Conservation (phyloP, 1,139 yeast genomes). For the Spathaspora sp. region DNA sequence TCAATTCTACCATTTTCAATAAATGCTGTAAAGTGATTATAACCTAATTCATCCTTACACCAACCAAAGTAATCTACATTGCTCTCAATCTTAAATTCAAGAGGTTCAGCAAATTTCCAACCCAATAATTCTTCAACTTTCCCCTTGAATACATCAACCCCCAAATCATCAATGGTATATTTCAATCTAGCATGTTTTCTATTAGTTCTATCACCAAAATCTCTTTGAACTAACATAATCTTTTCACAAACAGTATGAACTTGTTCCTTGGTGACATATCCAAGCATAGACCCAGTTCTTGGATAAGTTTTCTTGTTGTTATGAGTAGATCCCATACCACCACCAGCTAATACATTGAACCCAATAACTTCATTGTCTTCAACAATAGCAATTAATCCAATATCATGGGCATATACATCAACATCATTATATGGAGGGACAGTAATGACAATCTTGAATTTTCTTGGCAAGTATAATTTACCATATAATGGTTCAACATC, state of each 20-base stretch:
- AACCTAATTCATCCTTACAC: constrained; percentile 85
- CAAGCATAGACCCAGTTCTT: constrained; percentile 86
- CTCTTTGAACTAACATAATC: constrained; percentile 93
- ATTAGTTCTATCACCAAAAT: constrained; percentile 91
- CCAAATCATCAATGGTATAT: constrained; percentile 92
- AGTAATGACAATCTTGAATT: constrained; percentile 91
- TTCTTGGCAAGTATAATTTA: constrained; percentile 87
- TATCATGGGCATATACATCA: constrained; percentile 94
- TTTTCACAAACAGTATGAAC: constrained; percentile 82
- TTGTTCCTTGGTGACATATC: constrained; percentile 68
- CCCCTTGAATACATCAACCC: constrained; percentile 74
- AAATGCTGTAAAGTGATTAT: constrained; percentile 89
- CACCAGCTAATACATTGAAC: constrained; percentile 89
- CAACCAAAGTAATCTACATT: constrained; percentile 94
- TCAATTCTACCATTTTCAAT: constrained; percentile 97
- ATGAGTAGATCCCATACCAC: constrained; percentile 99
- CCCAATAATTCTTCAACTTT: constrained; percentile 87
- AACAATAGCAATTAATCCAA: constrained; percentile 88
- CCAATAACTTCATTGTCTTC: constrained; percentile 68
- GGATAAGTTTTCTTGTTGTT: constrained; percentile 97
- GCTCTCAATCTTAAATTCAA: constrained; percentile 74
- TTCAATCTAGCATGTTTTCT: constrained; percentile 98
- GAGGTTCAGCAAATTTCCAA: constrained; percentile 66
- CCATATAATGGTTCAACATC: constrained; percentile 90
- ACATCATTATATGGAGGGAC: constrained; percentile 97